phyloP scores from a whole-genome alignment of 129 eudicot species.

The Flaveria bidentis region DNA sequence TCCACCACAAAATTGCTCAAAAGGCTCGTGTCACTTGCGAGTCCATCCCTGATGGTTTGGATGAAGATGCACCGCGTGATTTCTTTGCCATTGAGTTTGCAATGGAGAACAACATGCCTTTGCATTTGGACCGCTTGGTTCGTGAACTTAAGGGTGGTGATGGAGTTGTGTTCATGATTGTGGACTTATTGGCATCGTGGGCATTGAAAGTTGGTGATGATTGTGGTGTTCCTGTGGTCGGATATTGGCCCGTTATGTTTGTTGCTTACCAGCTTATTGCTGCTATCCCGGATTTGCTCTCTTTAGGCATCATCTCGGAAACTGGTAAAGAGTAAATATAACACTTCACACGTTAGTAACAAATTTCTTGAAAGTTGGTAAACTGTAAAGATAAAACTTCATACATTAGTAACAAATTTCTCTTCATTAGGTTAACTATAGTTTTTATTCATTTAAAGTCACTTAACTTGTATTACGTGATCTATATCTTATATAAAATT shows the following conservation, averaged over 20 bases:
- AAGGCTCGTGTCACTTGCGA: conserved; percentile 30
- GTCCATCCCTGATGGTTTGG: conserved; percentile 57
- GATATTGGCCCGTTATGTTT: conserved; percentile 94
- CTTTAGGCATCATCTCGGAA: conserved; percentile 55
- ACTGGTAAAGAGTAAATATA: conserved; percentile 38
- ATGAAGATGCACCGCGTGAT: conserved; percentile 50
- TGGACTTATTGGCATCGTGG: conserved; percentile 77
- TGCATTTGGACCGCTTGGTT: conserved; percentile 41
- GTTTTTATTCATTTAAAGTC: too few species aligned
- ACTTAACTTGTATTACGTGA: too few species aligned
- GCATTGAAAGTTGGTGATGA: conserved; percentile 58
- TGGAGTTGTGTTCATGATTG: conserved; percentile 56
- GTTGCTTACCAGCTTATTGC: conserved; percentile 58
- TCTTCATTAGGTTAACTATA: too few species aligned
- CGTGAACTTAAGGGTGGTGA: conserved; percentile 28
- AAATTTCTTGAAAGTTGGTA: too few species aligned
- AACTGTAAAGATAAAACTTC: too few species aligned
- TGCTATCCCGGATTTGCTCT: conserved; percentile 64
- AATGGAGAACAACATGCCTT: conserved; percentile 76
- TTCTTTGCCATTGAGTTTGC: conserved; percentile 71
- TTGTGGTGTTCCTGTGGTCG: conserved; percentile 67
- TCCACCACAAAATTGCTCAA: conserved; percentile 56
- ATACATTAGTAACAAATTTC: too few species aligned
- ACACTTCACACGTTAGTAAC: too few species aligned
- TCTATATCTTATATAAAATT: too few species aligned